Base-by-base conservation (phyloP, 2,329 filamentous ascomycete genomes). In the Fusarium sororula region DNA sequence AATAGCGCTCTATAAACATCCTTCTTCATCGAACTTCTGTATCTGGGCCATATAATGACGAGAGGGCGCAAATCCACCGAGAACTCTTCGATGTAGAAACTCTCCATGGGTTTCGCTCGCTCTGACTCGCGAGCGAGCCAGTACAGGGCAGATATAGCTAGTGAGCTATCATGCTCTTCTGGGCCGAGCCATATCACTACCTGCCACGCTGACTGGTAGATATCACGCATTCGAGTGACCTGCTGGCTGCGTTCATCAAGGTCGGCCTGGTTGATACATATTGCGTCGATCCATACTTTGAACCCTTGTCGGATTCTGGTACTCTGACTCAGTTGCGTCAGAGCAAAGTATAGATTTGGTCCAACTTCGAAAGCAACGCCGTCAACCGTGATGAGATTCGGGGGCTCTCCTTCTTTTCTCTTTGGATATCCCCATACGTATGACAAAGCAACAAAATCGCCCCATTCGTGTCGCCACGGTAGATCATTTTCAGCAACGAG, bases 41-140 rank as follows among this genome's bases (percentile, higher is more conserved):
- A 26, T 1, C 1, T 18, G 0, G 42, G 42, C 42, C 42, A 44
- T 1, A 44, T 44, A 0, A 44, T 44, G 17, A 42, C 6, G 1
- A 42, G 8, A 6, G 39, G 39, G 5, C 39, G 22, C 6, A 42
- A 11, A 14, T 42, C 39, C 7, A 42, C 8, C 2, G 39, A 42
- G 39, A 42, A 42, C 2, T 10, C 8, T 42, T 42, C 22, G 9
- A 15, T 0, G 8, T 42, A 42, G 14, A 42, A 42, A 2, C 14
- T 14, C 1, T 42, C 39, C 39, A 42, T n/a, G 2, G 8, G 39
- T 4, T n/a, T 15, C 5, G 39, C 4, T 14, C 22, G 13, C 22
- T 42, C 13, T 5, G 39, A n/a, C 14, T 42, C 39, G 1, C 39
- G 1, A 1, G 39, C 22, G 11, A 42, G 9, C 39, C 39, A 42